Evolutionary conservation across 106 monocot species (phyloP), one percentile per base, ranked within the genome.

Genomic region (Phalaenopsis equestris): DNA sequence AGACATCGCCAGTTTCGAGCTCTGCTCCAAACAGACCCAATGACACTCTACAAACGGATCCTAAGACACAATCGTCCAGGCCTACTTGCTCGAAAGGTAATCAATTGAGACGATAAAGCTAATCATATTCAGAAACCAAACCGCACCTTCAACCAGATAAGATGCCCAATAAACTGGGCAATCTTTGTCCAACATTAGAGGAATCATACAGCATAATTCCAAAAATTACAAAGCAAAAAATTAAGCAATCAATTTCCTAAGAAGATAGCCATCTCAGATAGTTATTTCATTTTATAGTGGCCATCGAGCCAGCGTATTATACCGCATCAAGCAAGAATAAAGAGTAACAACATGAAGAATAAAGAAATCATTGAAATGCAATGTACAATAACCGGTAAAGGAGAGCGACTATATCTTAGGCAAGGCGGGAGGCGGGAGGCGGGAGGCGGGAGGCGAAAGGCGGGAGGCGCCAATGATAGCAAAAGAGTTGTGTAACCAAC

Each of bases 401-500:
- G 23, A 43, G n/a, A 68, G 55, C 43, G 30, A 58, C 8, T 23
- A 17, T 55, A 86, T 86, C 88, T 81, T 61, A 79, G 76, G 89
- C 78, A 75, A 89, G 86, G 3, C 83, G 81, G 17, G 79, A 16
- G 3, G 83, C 70, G n/a, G n/a, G n/a, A n/a, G n/a, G n/a, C n/a
- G n/a, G n/a, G n/a, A n/a, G n/a, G n/a, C n/a, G n/a, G n/a, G n/a
- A n/a, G n/a, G n/a, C n/a, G n/a, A n/a, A n/a, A n/a, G n/a, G n/a
- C n/a, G n/a, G 45, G 89, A 82, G 57, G 81, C 55, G 56, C 83
- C 79, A 61, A 83, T 77, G 70, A 89, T 83, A 37, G 89, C 11
- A 65, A 37, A 43, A 86, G 75, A 18, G 81, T 86, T 21, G 83
- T 84, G 79, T 81, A 89, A 8, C 89, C 84, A 23, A 81, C 83